These are phyloP conservation scores for Millerozyma acaciae DNA, from an alignment of 805 yeast species.

Conservation along the genomic window DNA sequence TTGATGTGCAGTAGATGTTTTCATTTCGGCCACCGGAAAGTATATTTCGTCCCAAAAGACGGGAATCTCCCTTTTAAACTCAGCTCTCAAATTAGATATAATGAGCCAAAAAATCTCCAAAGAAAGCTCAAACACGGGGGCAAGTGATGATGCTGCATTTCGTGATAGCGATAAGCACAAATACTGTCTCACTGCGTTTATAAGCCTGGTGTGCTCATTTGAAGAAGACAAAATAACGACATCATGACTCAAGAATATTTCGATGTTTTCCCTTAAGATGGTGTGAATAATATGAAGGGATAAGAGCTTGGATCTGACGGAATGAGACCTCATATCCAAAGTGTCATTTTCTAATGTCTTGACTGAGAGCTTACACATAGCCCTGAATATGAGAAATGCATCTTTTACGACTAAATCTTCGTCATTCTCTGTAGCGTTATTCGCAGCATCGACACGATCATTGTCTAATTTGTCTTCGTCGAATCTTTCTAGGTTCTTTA, in stretches of 20 bases:
- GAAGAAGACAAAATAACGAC: slow-evolving; percentile 49
- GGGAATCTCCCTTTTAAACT: slow-evolving; percentile 89
- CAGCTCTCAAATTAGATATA: slow-evolving; percentile 75
- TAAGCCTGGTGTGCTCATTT: slow-evolving; percentile 55
- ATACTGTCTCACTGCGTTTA: slow-evolving; percentile 80
- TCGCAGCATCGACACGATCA: slow-evolving; percentile 47
- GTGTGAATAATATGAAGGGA: slow-evolving; percentile 86
- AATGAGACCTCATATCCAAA: slow-evolving; percentile 84
- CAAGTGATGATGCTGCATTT: slow-evolving; percentile 87
- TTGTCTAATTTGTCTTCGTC: slow-evolving; percentile 49
- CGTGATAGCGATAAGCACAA: slow-evolving; percentile 77
- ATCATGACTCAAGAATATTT: slow-evolving; percentile 62
- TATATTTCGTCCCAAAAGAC: slow-evolving; percentile 91
- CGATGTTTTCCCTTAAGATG: slow-evolving; percentile 79
- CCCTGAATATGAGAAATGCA: slow-evolving; percentile 88
- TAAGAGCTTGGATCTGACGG: slow-evolving; percentile 84
- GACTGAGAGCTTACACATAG: slow-evolving; percentile 89
- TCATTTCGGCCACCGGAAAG: slow-evolving; percentile 90
- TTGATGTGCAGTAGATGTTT: slow-evolving; percentile 88
- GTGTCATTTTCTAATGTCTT: slow-evolving; percentile 75
- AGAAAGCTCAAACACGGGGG: slow-evolving; percentile 88
- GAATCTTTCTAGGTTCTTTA: slow-evolving; percentile 56
- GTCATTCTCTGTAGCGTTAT: slow-evolving; percentile 45
- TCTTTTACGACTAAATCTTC: slow-evolving; percentile 77
- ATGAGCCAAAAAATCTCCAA: slow-evolving; percentile 92